Conservation (phyloP, 768 basidiomycete genomes). For the Leccinum longicurvipes region DNA sequence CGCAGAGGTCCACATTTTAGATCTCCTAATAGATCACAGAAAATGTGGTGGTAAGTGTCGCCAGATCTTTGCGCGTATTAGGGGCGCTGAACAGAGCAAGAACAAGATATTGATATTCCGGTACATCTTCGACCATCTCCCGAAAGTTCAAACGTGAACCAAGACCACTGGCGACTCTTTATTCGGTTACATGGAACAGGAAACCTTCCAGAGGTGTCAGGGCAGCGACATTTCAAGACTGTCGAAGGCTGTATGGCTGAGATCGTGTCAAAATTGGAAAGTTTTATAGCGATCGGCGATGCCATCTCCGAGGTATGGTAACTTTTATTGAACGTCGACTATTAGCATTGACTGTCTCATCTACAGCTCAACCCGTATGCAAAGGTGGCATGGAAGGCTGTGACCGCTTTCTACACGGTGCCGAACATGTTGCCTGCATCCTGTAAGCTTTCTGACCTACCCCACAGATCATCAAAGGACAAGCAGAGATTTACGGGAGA, state of each 20-base stretch:
- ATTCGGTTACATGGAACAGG: conserved; percentile 17
- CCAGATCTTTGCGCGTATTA: not conserved
- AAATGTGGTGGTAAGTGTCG: conserved; percentile 7
- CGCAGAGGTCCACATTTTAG: conserved; percentile 14
- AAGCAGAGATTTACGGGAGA: conserved; percentile 24
- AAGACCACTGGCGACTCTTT: conserved; percentile 18
- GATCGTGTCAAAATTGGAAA: conserved; percentile 23
- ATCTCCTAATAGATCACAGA: conserved; percentile 12
- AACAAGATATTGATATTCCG: conserved; percentile 12
- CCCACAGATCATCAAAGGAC: conserved; percentile 26
- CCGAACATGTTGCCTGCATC: not conserved
- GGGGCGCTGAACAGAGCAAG: conserved; percentile 5
- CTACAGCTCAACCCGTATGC: conserved; percentile 25
- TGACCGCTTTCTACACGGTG: conserved; percentile 29
- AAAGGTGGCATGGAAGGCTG: conserved; percentile 28
- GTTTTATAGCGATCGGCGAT: conserved; percentile 24
- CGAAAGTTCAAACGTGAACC: not conserved
- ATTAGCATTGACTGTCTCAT: not conserved
- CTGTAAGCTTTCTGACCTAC: conserved; percentile 5
- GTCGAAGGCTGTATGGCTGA: conserved; percentile 18
- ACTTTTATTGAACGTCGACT: not conserved
- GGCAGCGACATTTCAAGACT: not conserved
- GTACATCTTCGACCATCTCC: conserved; percentile 15
- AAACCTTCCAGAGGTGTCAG: not conserved
- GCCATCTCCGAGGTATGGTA: conserved; percentile 18